Percentiles rank a stretch among this genome's conserved stretches.
Evolutionary conservation across 495 filamentous ascomycete genomes (phyloP).

Genomic region (Penicillium desertorum): DNA sequence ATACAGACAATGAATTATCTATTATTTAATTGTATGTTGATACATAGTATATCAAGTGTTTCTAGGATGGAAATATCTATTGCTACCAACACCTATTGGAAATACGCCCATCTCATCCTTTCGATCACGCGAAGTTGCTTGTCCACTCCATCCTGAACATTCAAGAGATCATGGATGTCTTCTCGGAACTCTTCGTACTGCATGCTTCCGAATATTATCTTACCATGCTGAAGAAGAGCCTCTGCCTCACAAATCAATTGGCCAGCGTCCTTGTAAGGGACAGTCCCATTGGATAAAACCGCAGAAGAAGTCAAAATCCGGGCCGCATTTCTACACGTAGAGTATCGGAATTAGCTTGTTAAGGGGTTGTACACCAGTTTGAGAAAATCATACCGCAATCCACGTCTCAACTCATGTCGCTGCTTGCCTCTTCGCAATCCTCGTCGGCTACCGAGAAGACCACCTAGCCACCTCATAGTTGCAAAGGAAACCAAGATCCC

Average conservation of each 20-base stretch:
- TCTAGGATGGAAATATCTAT: not conserved
- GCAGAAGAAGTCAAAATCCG: conserved; percentile 69
- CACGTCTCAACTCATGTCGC: conserved; percentile 64
- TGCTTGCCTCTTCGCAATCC: conserved; percentile 59
- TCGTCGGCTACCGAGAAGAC: conserved; percentile 63
- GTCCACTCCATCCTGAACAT: conserved; percentile 68
- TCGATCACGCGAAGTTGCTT: conserved; percentile 73
- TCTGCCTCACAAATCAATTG: conserved; percentile 87
- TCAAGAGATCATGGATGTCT: conserved; percentile 78
- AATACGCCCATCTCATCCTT: conserved; percentile 85
- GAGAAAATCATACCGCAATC: conserved; percentile 57
- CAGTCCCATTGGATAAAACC: conserved; percentile 56
- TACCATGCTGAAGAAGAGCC: conserved; percentile 65
- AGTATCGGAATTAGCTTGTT: not conserved
- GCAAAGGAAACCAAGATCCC: conserved; percentile 81
- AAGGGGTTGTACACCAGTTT: too few species aligned
- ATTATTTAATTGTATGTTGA: too few species aligned
- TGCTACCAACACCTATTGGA: conserved; percentile 59
- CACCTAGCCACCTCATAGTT: conserved; percentile 67
- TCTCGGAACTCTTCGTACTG: conserved; percentile 80
- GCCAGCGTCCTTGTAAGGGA: conserved; percentile 88
- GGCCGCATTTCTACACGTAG: conserved; percentile 63
- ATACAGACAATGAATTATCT: not conserved
- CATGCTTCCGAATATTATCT: conserved; percentile 60
- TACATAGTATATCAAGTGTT: too few species aligned